Percentiles rank a stretch among this genome's conserved stretches.
Conservation (phyloP, 1,139 yeast species). For the Magnusiomyces ingens region DNA sequence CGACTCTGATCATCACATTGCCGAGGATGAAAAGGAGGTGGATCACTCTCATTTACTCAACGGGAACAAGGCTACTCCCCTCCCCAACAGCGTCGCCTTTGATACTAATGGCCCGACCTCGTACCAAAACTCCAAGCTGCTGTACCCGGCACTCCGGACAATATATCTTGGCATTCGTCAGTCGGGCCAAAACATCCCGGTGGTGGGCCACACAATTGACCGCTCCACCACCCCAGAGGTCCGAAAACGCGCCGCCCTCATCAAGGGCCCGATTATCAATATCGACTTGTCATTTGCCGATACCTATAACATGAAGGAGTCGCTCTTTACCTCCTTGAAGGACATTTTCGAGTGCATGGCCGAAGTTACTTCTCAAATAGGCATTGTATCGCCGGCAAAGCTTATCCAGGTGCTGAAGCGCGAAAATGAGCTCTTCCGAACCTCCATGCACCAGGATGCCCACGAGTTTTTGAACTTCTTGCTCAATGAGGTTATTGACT, state of each 20-base stretch:
- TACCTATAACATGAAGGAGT: slow-evolving; percentile 45
- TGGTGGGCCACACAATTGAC: slow-evolving; percentile 45
- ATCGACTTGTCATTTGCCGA: slow-evolving; percentile 55
- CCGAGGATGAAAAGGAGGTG: not conserved
- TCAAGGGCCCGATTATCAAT: slow-evolving; percentile 78
- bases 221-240: slow-evolving; percentile 61
- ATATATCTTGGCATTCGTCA: slow-evolving; percentile 29
- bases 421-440: slow-evolving; percentile 77
- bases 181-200: slow-evolving; percentile 37
- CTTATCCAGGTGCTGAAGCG: slow-evolving; percentile 69
- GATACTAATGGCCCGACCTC: slow-evolving; percentile 6
- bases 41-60: not conserved
- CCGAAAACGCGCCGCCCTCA: slow-evolving; percentile 71
- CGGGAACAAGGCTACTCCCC: not conserved
- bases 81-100: slow-evolving; percentile 6
- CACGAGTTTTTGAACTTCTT: slow-evolving; percentile 90
- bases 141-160: slow-evolving; percentile 28
- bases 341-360: slow-evolving; percentile 81
- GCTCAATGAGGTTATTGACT: slow-evolving; percentile 74
- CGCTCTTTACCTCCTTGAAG: slow-evolving; percentile 65
- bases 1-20: not conserved
- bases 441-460: slow-evolving; percentile 96
- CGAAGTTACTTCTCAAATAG: slow-evolving; percentile 62
- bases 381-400: slow-evolving; percentile 77
- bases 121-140: slow-evolving; percentile 1